Evolutionary conservation across 441 rosid species (phyloP).

Genomic region (Gossypium aridum): DNA sequence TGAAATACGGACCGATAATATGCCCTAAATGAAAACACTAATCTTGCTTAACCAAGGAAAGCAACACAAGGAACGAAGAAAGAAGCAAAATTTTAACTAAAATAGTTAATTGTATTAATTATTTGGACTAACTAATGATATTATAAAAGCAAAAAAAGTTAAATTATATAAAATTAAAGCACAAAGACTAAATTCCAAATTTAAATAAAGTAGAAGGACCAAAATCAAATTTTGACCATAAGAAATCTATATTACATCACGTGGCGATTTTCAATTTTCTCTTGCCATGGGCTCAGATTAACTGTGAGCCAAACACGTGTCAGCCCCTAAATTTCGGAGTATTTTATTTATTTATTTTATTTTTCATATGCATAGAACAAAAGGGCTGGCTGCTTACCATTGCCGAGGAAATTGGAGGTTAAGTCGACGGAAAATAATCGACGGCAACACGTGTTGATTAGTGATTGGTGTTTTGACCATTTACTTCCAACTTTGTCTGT

Average conservation of each 20-base stretch:
- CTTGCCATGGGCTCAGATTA: constrained; percentile 12
- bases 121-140: too few species aligned
- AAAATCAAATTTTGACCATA: too few species aligned
- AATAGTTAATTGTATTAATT: too few species aligned
- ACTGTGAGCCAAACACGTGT: constrained; percentile 25
- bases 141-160: too few species aligned
- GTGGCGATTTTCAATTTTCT: neutral
- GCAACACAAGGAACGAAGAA: too few species aligned
- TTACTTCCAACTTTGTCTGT: neutral
- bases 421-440: neutral
- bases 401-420: neutral
- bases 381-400: neutral
- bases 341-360: neutral
- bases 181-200: too few species aligned
- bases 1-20: too few species aligned
- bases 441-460: neutral
- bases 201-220: too few species aligned
- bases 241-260: neutral
- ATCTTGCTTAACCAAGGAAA: too few species aligned
- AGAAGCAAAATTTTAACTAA: too few species aligned
- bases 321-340: neutral
- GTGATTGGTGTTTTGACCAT: neutral
- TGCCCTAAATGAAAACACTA: too few species aligned
- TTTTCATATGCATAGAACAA: neutral
- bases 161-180: too few species aligned